These are phyloP conservation scores for Cercospora janseana DNA, from an alignment of 2,329 filamentous ascomycete genomes.

Conservation along the genomic window DNA sequence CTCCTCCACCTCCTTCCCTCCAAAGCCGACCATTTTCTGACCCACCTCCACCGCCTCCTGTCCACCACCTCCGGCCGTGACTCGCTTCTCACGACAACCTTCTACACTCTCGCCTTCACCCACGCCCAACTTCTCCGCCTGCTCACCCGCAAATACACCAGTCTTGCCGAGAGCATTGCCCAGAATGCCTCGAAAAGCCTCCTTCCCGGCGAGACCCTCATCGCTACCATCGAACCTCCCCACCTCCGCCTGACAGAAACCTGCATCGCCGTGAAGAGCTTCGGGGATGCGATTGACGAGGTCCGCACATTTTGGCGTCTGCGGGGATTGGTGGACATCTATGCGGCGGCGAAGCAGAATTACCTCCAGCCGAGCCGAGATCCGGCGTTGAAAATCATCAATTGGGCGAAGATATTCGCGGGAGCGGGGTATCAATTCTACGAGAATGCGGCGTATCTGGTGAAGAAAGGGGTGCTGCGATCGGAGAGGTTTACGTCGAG, in stretches of 20 bases:
- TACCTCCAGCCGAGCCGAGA: constrained; percentile 43
- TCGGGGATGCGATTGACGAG: constrained; percentile 67
- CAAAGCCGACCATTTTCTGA: constrained; percentile 18
- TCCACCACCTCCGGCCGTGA: constrained; percentile 44
- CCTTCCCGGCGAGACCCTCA: constrained; percentile 44
- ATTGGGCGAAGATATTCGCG: constrained; percentile 65
- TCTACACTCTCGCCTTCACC: constrained; percentile 46
- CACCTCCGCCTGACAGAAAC: constrained; percentile 36
- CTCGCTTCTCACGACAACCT: constrained; percentile 43
- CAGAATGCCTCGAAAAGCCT: constrained; percentile 41
- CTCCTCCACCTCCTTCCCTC: constrained; percentile 2
- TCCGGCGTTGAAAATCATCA: constrained; percentile 52
- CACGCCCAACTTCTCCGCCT: constrained; percentile 42
- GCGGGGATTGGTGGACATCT: constrained; percentile 73
- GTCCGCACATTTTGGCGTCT: constrained; percentile 71
- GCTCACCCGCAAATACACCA: constrained; percentile 38
- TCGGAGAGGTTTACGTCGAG: constrained; percentile 40
- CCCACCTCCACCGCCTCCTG: constrained; percentile 33
- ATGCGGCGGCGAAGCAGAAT: constrained; percentile 59
- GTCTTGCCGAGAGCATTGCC: constrained; percentile 40
- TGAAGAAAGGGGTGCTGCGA: constrained; percentile 66
- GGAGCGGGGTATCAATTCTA: constrained; percentile 72
- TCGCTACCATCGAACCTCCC: constrained; percentile 41
- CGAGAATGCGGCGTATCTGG: constrained; percentile 80
- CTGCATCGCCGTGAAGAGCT: constrained; percentile 40